phyloP scores from a whole-genome alignment of 345 rosid genomes.

The Syzygium oleosum region DNA sequence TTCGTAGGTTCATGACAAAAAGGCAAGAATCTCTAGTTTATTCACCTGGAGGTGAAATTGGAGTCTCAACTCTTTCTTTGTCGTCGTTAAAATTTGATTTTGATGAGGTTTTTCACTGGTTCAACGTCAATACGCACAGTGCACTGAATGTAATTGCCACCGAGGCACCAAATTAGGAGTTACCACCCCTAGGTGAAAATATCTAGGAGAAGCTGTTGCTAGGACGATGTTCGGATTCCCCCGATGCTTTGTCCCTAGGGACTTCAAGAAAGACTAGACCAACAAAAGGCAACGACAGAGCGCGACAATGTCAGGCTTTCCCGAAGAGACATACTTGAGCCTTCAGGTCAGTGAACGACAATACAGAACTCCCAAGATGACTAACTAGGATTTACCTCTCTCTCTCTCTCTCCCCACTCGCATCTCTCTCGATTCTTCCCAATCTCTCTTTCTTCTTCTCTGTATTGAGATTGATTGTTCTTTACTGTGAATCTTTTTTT shows the following conservation, averaged over 20 bases:
- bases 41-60: neutral
- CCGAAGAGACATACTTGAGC: neutral
- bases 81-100: neutral
- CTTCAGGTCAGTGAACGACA: neutral
- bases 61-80: neutral
- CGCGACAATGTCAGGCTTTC: neutral
- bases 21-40: neutral
- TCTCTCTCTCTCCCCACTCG: neutral
- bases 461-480: neutral
- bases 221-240: neutral
- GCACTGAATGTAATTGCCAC: too few species aligned
- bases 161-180: neutral
- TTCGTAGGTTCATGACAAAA: too few species aligned
- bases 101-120: neutral
- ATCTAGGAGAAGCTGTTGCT: neutral
- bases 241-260: neutral
- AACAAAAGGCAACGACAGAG: neutral
- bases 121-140: too few species aligned
- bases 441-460: neutral
- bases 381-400: neutral
- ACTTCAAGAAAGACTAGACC: neutral
- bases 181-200: neutral
- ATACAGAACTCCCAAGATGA: neutral
- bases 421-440: neutral
- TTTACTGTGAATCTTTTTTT: neutral